Conservation (phyloP, 225 moss, liverwort and hornwort genomes). For the Antitrichia curtipendula region DNA sequence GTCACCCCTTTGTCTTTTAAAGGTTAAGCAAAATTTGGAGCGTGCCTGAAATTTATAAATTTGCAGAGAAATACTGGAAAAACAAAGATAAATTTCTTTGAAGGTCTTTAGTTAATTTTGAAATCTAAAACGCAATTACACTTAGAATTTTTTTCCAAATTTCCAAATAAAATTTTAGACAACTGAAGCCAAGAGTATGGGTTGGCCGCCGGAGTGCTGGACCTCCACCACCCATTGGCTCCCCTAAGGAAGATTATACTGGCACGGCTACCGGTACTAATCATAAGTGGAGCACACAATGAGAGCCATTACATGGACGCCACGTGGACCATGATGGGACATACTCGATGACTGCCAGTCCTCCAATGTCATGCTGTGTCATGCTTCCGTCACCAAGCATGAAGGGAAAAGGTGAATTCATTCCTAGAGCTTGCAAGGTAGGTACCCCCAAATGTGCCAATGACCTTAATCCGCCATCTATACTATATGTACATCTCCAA, state of each 20-base stretch:
- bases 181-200: too few relatives aligned
- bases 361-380: not conserved
- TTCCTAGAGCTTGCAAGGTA: too few relatives aligned
- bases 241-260: not conserved
- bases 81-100: not conserved
- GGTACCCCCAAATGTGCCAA: too few relatives aligned
- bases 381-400: not conserved
- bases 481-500: too few relatives aligned
- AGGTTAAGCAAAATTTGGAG: not conserved
- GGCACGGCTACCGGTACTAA: not conserved
- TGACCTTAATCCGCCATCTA: too few relatives aligned
- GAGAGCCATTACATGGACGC: not conserved
- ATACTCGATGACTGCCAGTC: not conserved
- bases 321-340: not conserved
- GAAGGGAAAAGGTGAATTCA: too few relatives aligned
- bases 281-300: not conserved
- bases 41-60: not conserved
- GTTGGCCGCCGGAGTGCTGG: not conserved
- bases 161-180: not conserved
- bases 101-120: not conserved
- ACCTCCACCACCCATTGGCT: not conserved
- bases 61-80: rapidly evolving
- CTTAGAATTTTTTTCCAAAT: too few relatives aligned
- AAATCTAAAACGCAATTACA: too few relatives aligned
- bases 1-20: too few relatives aligned